These are phyloP conservation scores for Triangularia verruculosa DNA, from an alignment of 2,329 filamentous ascomycete genomes.

Conservation along the genomic window DNA sequence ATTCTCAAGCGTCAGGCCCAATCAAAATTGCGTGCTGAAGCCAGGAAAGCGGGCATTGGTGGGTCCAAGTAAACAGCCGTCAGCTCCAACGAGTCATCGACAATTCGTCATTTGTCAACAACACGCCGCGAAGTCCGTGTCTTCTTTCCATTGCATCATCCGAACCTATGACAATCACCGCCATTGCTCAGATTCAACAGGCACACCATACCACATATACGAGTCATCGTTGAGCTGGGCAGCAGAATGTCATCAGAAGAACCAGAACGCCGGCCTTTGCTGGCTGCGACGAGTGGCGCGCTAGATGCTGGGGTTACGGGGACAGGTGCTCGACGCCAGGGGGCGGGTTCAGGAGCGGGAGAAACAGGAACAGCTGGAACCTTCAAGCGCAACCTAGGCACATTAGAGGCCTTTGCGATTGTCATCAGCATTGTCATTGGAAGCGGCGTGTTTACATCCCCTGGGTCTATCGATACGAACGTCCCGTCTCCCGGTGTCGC, in stretches of 20 bases:
- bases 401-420: conserved; percentile 54
- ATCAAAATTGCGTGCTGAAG: not conserved
- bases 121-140: not conserved
- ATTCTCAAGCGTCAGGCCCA: not conserved
- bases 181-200: not conserved
- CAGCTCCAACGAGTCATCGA: not conserved
- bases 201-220: not conserved
- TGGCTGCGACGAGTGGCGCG: not conserved
- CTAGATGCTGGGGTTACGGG: not conserved
- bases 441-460: conserved; percentile 63
- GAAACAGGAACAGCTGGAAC: conserved; percentile 9
- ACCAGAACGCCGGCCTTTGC: not conserved
- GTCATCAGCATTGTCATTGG: conserved; percentile 63
- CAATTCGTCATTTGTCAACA: not conserved
- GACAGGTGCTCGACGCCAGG: not conserved
- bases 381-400: conserved; percentile 45
- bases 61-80: not conserved
- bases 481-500: conserved; percentile 59
- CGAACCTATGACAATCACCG: not conserved
- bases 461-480: conserved; percentile 60
- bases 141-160: not conserved
- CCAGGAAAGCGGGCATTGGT: not conserved
- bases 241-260: not conserved
- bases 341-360: not conserved
- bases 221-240: not conserved